These are phyloP conservation scores for bread wheat (Triticum aestivum) DNA, from an alignment of 176 grass and related monocot species.

Conservation along the genomic window IWGSC_CS_RefSeq_v2.1 NC_057808.1:515490677-515491176, in stretches of 20 bases:
- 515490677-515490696: too few relatives aligned
- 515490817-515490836: too few relatives aligned
- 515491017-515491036: constrained; percentile 28
- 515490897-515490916: too few relatives aligned
- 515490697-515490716: too few relatives aligned
- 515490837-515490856: too few relatives aligned
- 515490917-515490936: background rate
- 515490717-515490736: too few relatives aligned
- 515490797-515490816: too few relatives aligned
- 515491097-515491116: background rate
- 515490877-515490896: too few relatives aligned
- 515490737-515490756: too few relatives aligned
- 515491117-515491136: background rate
- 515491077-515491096: constrained; percentile 7
- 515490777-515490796: too few relatives aligned
- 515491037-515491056: background rate
- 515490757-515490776: too few relatives aligned
- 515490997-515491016: background rate
- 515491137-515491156: background rate
- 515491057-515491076: background rate
- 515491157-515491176: background rate
- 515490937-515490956: background rate
- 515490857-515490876: too few relatives aligned
- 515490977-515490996: constrained; percentile 29
- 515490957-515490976: background rate